Evolutionary conservation across 2,329 filamentous ascomycete species (phyloP).

Genomic region (Talaromyces sp.): DNA sequence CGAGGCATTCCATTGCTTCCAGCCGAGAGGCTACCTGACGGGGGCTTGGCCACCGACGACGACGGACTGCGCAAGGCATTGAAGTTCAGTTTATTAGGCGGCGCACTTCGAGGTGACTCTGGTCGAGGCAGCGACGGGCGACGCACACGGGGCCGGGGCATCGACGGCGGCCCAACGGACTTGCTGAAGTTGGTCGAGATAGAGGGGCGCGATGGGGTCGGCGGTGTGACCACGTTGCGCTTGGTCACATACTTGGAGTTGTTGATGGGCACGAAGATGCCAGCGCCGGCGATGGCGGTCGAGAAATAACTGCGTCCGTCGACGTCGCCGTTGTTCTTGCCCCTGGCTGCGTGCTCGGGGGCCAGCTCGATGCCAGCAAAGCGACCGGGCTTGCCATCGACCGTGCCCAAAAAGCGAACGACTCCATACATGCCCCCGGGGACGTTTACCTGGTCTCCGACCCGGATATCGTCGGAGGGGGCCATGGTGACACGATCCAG

Average conservation of each 20-base stretch:
- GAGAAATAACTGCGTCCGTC: conserved; percentile 80
- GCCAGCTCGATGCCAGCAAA: conserved; percentile 92
- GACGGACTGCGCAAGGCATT: conserved; percentile 54
- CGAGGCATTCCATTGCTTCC: conserved; percentile 40
- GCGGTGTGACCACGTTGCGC: conserved; percentile 62
- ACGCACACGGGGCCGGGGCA: conserved; percentile 58
- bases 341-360: conserved; percentile 69
- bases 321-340: conserved; percentile 95
- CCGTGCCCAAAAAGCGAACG: conserved; percentile 80
- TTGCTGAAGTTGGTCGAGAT: conserved; percentile 78
- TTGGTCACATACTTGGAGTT: conserved; percentile 63
- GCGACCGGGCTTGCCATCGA: conserved; percentile 80
- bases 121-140: conserved; percentile 78
- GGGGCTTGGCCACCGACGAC: conserved; percentile 18
- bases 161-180: conserved; percentile 68
- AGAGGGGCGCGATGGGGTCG: conserved; percentile 59
- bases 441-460: conserved; percentile 84
- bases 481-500: conserved; percentile 23
- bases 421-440: conserved; percentile 88
- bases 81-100: conserved; percentile 49
- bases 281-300: conserved; percentile 70
- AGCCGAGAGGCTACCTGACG: conserved; percentile 4
- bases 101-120: conserved; percentile 69
- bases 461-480: conserved; percentile 50
- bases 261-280: conserved; percentile 85